These are phyloP conservation scores for Eimeria falciformis DNA, from an alignment of 169 alveolate species.

Conservation along the genomic window DNA sequence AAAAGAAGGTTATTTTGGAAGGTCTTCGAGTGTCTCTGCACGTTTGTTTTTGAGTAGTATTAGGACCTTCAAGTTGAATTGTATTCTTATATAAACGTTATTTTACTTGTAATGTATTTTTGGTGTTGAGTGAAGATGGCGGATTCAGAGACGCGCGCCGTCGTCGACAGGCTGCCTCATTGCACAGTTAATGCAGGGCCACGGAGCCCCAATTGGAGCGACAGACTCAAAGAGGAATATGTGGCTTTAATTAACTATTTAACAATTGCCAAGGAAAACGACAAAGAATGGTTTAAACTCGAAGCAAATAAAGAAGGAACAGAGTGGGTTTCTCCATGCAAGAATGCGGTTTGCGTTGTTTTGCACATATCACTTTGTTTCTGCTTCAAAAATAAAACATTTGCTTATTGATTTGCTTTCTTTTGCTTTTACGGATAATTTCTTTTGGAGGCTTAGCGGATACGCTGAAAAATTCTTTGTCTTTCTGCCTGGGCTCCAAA, in stretches of 20 bases:
- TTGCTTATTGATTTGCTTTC: background rate
- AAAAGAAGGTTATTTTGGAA: background rate
- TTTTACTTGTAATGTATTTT: no score
- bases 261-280: conserved; percentile 91
- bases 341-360: background rate
- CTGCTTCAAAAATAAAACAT: background rate
- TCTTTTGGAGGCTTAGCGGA: background rate
- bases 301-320: conserved; percentile 95
- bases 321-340: conserved; percentile 79
- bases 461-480: background rate
- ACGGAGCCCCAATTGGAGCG: conserved; percentile 86
- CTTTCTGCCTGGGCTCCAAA: no score
- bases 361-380: background rate
- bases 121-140: conserved; percentile 14
- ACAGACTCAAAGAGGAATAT: conserved; percentile 95
- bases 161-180: conserved; percentile 84
- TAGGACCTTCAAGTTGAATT: background rate
- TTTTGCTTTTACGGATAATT: no score
- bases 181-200: conserved; percentile 96
- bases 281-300: conserved; percentile 96
- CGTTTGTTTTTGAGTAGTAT: background rate
- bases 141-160: conserved; percentile 34
- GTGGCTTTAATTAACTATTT: conserved; percentile 93
- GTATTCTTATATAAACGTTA: background rate
- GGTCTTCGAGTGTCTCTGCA: no score